phyloP scores from a whole-genome alignment of 257 asterid species.

The Nicotiana attenuata region DNA sequence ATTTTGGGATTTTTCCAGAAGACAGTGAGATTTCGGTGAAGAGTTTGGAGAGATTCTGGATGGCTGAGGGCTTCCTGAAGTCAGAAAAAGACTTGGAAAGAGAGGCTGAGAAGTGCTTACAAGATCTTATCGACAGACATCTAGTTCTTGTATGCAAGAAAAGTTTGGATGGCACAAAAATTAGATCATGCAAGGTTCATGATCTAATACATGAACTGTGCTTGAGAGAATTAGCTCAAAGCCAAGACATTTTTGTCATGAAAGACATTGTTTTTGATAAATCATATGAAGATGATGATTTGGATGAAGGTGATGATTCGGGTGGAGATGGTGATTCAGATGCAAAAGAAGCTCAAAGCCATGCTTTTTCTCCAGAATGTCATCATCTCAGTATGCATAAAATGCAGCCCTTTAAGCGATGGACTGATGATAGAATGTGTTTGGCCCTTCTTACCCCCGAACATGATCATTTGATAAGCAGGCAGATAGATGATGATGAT shows the following conservation, averaged over 20 bases:
- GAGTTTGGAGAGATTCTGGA: neutral
- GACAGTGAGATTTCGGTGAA: neutral
- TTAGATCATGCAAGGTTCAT: constrained; percentile 3
- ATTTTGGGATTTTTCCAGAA: neutral
- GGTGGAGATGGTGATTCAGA: neutral
- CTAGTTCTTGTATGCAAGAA: neutral
- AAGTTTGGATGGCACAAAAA: neutral
- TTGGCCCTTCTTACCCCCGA: neutral
- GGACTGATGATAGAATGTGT: too few relatives aligned
- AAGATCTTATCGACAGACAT: neutral
- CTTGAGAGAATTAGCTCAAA: neutral
- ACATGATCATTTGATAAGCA: neutral
- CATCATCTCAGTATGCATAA: too few relatives aligned
- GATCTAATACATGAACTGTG: neutral
- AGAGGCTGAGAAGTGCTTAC: neutral
- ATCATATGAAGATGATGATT: neutral
- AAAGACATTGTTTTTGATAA: neutral
- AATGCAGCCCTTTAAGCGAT: too few relatives aligned
- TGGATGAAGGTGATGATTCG: neutral
- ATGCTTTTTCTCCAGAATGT: too few relatives aligned
- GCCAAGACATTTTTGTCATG: neutral
- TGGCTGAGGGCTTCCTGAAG: neutral
- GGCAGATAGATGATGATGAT: neutral
- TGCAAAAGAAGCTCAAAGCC: neutral
- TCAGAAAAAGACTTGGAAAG: neutral